phyloP scores from a whole-genome alignment of 352 stramenopile genomes.

The Pythium grandisporangium region DNA sequence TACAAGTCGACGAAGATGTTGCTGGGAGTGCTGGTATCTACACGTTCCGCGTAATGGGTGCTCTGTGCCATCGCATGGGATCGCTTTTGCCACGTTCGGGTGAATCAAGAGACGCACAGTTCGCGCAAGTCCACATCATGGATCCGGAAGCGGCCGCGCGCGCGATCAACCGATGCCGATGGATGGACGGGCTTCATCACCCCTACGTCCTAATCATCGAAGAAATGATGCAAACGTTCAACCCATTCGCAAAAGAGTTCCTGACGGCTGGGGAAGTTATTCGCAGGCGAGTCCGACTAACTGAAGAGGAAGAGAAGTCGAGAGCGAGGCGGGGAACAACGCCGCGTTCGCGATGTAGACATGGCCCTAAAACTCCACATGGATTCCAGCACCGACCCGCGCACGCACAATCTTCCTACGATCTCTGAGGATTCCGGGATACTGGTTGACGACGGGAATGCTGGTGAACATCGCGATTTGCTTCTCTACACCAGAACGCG shows the following conservation, averaged over 20 bases:
- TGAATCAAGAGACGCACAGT: background rate
- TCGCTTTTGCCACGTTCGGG: background rate
- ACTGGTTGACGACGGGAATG: constrained; percentile 2
- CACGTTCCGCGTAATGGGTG: constrained; percentile 4
- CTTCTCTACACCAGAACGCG: background rate
- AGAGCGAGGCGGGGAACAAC: too few relatives aligned
- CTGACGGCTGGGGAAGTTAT: constrained; percentile 1
- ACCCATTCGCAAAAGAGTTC: constrained; percentile 6
- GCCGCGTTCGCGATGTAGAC: too few relatives aligned
- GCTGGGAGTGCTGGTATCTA: constrained; percentile 2
- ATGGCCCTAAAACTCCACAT: constrained; percentile 2
- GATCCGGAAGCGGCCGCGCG: constrained; percentile 4
- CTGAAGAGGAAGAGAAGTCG: too few relatives aligned
- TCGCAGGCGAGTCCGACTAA: background rate
- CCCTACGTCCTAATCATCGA: constrained; percentile 3
- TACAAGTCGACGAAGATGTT: background rate
- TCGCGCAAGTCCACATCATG: constrained; percentile 9
- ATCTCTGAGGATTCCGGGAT: constrained; percentile 1
- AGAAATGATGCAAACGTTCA: background rate
- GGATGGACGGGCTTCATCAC: constrained; percentile 2
- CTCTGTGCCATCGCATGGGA: constrained; percentile 7
- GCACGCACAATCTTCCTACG: background rate
- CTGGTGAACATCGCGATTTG: constrained; percentile 3
- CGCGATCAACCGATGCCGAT: background rate
- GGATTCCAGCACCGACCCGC: background rate